Percentiles rank a stretch among this genome's conserved stretches.
These are phyloP conservation scores for Mortierella sp. DNA, from an alignment of 371 early-diverging fungal genomes.

Conservation along the genomic window DNA sequence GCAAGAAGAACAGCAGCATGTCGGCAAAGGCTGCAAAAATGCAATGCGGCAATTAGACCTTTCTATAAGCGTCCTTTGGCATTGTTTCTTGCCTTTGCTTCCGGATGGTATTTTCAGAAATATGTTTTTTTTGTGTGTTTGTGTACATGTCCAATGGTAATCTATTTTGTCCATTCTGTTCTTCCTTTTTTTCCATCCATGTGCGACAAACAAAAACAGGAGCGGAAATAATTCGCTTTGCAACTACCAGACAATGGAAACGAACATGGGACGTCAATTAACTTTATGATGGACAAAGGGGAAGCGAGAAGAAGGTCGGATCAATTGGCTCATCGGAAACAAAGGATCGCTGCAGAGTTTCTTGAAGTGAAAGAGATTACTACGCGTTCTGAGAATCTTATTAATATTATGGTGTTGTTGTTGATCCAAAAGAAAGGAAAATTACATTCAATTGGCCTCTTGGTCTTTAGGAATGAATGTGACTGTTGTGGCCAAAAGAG, in stretches of 20 bases:
- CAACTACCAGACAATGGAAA: too few relatives aligned
- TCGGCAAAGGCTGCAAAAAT: too few relatives aligned
- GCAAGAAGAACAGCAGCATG: neutral
- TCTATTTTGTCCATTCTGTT: neutral
- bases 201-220: neutral
- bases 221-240: neutral
- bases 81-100: neutral
- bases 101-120: slow-evolving; percentile 2
- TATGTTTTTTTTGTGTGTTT: neutral
- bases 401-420: neutral
- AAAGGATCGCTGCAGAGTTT: neutral
- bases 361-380: neutral
- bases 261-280: too few relatives aligned
- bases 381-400: neutral
- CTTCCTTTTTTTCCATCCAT: neutral
- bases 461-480: neutral
- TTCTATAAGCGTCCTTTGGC: too few relatives aligned
- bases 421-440: neutral
- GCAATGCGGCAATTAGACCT: too few relatives aligned
- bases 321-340: neutral
- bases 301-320: neutral
- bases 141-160: neutral
- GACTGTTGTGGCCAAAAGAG: neutral
- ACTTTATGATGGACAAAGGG: neutral
- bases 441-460: neutral